These are phyloP conservation scores for Phylloboletellus chloephorus DNA, from an alignment of 1,284 basidiomycete species.

Conservation along the genomic window DNA sequence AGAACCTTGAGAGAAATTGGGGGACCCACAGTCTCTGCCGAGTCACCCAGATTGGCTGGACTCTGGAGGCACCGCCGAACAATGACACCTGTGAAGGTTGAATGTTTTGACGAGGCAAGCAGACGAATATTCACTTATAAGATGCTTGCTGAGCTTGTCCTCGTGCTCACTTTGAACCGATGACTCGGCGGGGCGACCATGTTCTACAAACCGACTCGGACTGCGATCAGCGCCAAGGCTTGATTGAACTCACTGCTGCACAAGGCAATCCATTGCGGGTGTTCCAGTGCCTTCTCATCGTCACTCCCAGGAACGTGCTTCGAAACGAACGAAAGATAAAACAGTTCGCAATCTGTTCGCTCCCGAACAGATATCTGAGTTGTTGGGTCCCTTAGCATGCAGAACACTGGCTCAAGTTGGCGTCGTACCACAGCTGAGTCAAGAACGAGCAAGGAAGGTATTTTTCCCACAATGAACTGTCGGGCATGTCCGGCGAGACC, in stretches of 20 bases:
- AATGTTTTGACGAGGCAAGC: constrained; percentile 6
- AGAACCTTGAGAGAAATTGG: constrained; percentile 46
- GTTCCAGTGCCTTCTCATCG: constrained; percentile 40
- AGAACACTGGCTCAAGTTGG: constrained; percentile 1
- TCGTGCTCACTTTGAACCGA: constrained; percentile 30
- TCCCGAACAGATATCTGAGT: constrained; percentile 65
- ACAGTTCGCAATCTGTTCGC: constrained; percentile 81
- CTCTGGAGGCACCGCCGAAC: constrained; percentile 28
- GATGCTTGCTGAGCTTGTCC: constrained; percentile 54
- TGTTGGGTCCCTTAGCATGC: constrained; percentile 16
- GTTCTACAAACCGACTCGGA: constrained; percentile 38
- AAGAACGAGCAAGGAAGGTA: constrained; percentile 58
- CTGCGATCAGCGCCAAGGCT: constrained; percentile 1
- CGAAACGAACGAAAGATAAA: constrained; percentile 67
- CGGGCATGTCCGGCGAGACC: constrained; percentile 46
- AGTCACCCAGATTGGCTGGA: constrained; percentile 11
- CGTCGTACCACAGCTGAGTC: constrained; percentile 62
- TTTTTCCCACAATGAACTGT: constrained; percentile 66
- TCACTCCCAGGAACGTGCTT: constrained; percentile 42
- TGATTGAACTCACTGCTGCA: constrained; percentile 50
- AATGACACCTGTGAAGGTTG: constrained; percentile 33
- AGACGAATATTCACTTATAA: constrained; percentile 48
- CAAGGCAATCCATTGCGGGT: constrained; percentile 61
- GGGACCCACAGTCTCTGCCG: constrained; percentile 15
- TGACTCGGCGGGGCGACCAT: constrained; percentile 51